These are phyloP conservation scores for Mucor mucedo DNA, from an alignment of 371 early-diverging fungal species.

Conservation along the genomic window DNA sequence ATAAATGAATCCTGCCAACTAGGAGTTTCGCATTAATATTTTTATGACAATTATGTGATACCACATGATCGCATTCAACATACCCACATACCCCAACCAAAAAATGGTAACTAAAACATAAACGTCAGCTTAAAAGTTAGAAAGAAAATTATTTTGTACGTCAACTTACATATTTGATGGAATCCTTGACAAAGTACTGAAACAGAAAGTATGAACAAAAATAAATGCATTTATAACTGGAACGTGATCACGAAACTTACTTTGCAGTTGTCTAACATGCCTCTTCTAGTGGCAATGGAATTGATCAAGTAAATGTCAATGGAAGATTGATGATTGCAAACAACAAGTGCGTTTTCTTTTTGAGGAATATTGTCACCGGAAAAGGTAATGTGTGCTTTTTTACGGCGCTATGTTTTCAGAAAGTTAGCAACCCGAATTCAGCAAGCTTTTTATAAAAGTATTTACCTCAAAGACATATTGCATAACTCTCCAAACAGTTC, in stretches of 20 bases:
- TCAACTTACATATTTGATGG: conserved; percentile 64
- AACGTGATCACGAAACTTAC: conserved; percentile 30
- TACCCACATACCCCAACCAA: conserved; percentile 72
- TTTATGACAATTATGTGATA: too few relatives aligned
- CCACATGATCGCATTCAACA: conserved; percentile 1
- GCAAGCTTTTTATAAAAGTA: background rate
- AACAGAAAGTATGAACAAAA: background rate
- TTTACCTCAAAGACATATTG: conserved; percentile 60
- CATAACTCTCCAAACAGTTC: conserved; percentile 70
- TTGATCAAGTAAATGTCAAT: conserved; percentile 72
- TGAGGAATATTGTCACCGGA: conserved; percentile 66
- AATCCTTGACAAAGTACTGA: conserved; percentile 80
- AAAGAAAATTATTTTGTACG: background rate
- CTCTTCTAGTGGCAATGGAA: conserved; percentile 62
- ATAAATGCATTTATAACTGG: background rate
- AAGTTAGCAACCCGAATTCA: background rate
- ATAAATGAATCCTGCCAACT: conserved; percentile 74
- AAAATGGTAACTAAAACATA: conserved; percentile 53
- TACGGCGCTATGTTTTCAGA: conserved; percentile 28
- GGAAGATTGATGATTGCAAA: conserved; percentile 69
- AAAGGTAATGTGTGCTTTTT: conserved; percentile 67
- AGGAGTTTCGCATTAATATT: background rate
- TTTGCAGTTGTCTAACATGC: conserved; percentile 72
- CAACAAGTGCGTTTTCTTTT: conserved; percentile 65
- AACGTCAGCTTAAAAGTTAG: background rate